phyloP scores from a whole-genome alignment of 768 basidiomycete genomes.

The Obba rivulosa region DNA sequence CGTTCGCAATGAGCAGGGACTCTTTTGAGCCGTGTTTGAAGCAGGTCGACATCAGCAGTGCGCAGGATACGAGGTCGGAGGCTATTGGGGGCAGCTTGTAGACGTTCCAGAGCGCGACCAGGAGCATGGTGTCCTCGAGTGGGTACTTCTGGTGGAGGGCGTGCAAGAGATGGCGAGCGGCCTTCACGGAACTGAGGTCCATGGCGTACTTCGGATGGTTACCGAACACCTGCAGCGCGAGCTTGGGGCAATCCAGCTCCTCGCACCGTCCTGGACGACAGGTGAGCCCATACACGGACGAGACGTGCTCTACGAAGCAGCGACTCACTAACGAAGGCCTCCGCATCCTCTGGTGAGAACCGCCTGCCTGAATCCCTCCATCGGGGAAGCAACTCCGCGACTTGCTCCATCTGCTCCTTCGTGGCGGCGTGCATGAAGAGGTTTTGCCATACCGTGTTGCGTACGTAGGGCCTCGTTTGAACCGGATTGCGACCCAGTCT shows the following conservation, averaged over 20 bases:
- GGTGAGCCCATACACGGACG: neutral
- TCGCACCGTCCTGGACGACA: constrained; percentile 53
- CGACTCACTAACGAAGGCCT: constrained; percentile 51
- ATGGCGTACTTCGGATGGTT: constrained; percentile 59
- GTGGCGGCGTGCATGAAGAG: constrained; percentile 46
- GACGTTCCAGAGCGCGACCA: constrained; percentile 47
- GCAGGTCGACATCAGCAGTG: constrained; percentile 55
- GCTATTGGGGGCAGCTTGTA: constrained; percentile 51
- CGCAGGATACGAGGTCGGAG: constrained; percentile 50
- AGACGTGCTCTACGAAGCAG: neutral
- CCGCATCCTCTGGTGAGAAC: constrained; percentile 36
- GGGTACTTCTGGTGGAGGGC: constrained; percentile 44
- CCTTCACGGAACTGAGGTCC: constrained; percentile 38
- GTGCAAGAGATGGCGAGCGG: constrained; percentile 54
- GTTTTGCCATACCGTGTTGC: constrained; percentile 43
- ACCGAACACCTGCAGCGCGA: constrained; percentile 58
- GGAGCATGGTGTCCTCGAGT: constrained; percentile 42
- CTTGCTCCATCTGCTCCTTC: constrained; percentile 41
- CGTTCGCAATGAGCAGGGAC: constrained; percentile 35
- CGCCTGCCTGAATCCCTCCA: constrained; percentile 39
- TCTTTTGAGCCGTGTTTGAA: constrained; percentile 33
- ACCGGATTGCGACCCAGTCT: constrained; percentile 36
- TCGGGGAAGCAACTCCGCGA: constrained; percentile 41
- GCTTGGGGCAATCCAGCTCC: constrained; percentile 46
- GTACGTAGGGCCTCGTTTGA: constrained; percentile 31